These are phyloP conservation scores for Flaveria floridana DNA, from an alignment of 140 eudicot species.

Conservation along the genomic window DNA sequence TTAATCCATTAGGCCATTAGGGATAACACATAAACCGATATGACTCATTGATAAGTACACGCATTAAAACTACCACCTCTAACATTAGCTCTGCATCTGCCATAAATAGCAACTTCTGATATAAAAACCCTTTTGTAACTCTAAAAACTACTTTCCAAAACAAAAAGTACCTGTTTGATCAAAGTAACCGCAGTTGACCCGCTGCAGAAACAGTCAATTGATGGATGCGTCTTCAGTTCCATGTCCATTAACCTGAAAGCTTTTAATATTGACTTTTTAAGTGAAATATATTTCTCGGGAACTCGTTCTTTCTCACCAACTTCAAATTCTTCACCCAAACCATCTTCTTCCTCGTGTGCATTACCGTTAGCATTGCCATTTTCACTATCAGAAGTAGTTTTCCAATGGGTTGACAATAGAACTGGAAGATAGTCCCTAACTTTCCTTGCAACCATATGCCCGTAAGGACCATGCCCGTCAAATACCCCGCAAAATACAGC, in stretches of 20 bases:
- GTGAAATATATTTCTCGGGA: slow-evolving; percentile 61
- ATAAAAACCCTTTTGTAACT: neutral
- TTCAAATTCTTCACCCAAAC: slow-evolving; percentile 50
- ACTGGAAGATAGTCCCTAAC: slow-evolving; percentile 78
- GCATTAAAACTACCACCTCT: neutral
- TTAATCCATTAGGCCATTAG: neutral
- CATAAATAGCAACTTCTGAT: neutral
- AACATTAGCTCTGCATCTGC: slow-evolving; percentile 4
- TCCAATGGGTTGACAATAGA: slow-evolving; percentile 58
- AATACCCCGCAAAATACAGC: slow-evolving; percentile 87
- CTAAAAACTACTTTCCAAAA: neutral
- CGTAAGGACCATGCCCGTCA: slow-evolving; percentile 93
- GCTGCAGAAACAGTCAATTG: slow-evolving; percentile 87
- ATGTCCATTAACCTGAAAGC: slow-evolving; percentile 83
- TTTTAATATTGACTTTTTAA: slow-evolving; percentile 59
- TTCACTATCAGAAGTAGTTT: slow-evolving; percentile 26
- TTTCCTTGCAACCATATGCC: slow-evolving; percentile 91
- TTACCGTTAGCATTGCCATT: slow-evolving; percentile 37
- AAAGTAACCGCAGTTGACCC: slow-evolving; percentile 82
- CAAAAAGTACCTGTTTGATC: slow-evolving; percentile 58
- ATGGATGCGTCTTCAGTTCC: slow-evolving; percentile 68
- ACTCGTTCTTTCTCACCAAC: slow-evolving; percentile 49
- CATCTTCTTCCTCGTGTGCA: slow-evolving; percentile 43
- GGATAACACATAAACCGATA: neutral
- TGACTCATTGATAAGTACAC: neutral